These are phyloP conservation scores for Pseudogymnoascus sp. DNA, from an alignment of 2,329 filamentous ascomycete species.

Conservation along the genomic window DNA sequence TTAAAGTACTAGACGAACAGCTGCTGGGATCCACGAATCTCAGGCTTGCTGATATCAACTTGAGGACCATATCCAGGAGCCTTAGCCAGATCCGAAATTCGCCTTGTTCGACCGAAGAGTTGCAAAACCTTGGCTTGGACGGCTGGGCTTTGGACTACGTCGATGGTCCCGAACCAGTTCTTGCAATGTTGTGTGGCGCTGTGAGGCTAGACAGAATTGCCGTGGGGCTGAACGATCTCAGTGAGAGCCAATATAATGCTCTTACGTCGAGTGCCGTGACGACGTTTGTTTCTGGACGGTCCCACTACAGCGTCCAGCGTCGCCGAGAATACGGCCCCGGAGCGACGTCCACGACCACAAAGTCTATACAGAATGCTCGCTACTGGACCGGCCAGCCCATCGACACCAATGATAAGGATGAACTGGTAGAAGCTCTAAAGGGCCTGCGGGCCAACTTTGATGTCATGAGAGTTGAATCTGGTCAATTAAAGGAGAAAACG, in stretches of 20 bases:
- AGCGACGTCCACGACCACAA: constrained; percentile 63
- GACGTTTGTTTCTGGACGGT: constrained; percentile 61
- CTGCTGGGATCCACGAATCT: constrained; percentile 48
- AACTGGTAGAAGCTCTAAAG: constrained; percentile 41
- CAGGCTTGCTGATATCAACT: constrained; percentile 61
- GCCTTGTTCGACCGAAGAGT: constrained; percentile 43
- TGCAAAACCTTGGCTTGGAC: constrained; percentile 59
- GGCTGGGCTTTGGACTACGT: constrained; percentile 74
- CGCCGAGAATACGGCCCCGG: constrained; percentile 73
- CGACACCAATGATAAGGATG: constrained; percentile 56
- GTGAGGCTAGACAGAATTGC: constrained; percentile 61
- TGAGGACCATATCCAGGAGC: constrained; percentile 44
- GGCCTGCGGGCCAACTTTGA: constrained; percentile 22
- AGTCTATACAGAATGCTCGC: constrained; percentile 50
- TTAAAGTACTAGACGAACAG: constrained; percentile 55
- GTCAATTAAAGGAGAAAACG: constrained; percentile 15
- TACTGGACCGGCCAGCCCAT: constrained; percentile 74
- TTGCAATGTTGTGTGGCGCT: constrained; percentile 80
- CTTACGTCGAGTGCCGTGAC: constrained; percentile 51
- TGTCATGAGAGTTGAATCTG: constrained; percentile 28
- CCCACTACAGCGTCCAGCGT: constrained; percentile 57
- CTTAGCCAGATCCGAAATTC: neutral
- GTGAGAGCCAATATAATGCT: constrained; percentile 58
- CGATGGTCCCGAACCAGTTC: constrained; percentile 70
- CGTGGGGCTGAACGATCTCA: constrained; percentile 55